These are phyloP conservation scores for Dactylorhiza incarnata DNA, from an alignment of 106 monocot species.

Conservation along the genomic window DNA sequence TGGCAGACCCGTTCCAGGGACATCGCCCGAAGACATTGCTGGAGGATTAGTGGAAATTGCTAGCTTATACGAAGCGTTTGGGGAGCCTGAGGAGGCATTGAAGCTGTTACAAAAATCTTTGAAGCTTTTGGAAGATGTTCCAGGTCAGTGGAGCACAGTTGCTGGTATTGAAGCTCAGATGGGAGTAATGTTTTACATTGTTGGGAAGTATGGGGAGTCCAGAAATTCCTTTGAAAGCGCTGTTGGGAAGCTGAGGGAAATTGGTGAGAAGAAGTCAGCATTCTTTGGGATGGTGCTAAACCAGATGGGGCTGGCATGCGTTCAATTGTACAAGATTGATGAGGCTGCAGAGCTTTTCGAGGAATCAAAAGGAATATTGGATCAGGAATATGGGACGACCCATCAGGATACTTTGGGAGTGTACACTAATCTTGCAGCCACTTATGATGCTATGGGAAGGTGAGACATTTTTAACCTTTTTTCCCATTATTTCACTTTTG, in stretches of 20 bases:
- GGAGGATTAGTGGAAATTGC: conserved; percentile 50
- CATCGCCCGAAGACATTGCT: conserved; percentile 43
- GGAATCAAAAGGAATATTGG: conserved; percentile 41
- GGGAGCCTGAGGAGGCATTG: conserved; percentile 51
- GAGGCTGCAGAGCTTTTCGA: conserved; percentile 53
- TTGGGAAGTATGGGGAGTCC: conserved; percentile 36
- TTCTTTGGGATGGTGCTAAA: conserved; percentile 57
- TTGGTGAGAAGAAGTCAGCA: conserved; percentile 51
- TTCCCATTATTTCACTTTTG: not conserved
- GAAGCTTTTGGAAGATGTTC: conserved; percentile 40
- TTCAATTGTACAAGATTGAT: conserved; percentile 53
- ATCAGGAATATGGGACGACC: conserved; percentile 37
- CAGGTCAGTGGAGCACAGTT: conserved; percentile 44
- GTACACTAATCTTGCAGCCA: conserved; percentile 56
- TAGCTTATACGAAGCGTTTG: conserved; percentile 45
- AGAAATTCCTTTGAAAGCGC: conserved; percentile 43
- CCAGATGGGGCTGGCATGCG: conserved; percentile 56
- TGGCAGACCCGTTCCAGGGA: conserved; percentile 40
- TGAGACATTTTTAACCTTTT: conserved; percentile 6
- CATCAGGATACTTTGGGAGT: conserved; percentile 57
- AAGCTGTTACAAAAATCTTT: conserved; percentile 45
- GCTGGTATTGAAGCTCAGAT: conserved; percentile 61
- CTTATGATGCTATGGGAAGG: conserved; percentile 77
- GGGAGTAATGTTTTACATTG: conserved; percentile 55
- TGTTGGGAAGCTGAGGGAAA: conserved; percentile 40